A percentile compares a stretch with the other conserved stretches of the same genome.
Conservation (phyloP, 2,329 filamentous ascomycete genomes). For the Xylogone sp. region DNA sequence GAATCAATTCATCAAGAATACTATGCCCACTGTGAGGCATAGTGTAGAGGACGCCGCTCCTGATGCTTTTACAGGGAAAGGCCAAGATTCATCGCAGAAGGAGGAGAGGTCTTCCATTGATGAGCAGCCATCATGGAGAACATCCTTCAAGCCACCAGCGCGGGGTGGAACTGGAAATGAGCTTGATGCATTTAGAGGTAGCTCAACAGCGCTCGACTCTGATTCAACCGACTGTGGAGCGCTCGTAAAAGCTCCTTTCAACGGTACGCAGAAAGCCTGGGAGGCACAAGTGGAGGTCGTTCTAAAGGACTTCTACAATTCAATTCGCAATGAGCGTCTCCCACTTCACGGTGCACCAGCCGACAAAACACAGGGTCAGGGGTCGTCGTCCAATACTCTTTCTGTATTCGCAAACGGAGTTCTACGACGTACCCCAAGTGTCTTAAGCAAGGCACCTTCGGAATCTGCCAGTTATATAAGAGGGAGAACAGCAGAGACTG, state of each 20-base stretch:
- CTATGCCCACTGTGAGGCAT: constrained; percentile 81
- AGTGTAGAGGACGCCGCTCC: constrained; percentile 70
- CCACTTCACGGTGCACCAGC: constrained; percentile 73
- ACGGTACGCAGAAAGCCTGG: constrained; percentile 75
- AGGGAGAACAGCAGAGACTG: constrained; percentile 59
- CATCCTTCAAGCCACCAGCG: constrained; percentile 26
- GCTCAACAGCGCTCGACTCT: constrained; percentile 30
- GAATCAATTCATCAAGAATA: constrained; percentile 93
- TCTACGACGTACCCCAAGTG: constrained; percentile 83
- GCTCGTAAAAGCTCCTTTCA: constrained; percentile 73
- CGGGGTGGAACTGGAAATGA: constrained; percentile 17
- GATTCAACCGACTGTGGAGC: constrained; percentile 57
- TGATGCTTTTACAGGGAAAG: constrained; percentile 50
- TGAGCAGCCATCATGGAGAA: constrained; percentile 27
- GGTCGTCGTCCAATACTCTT: constrained; percentile 56
- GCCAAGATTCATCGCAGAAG: constrained; percentile 14
- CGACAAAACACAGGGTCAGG: constrained; percentile 35
- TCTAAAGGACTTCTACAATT: constrained; percentile 85
- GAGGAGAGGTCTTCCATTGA: constrained; percentile 26
- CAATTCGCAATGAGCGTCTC: constrained; percentile 81
- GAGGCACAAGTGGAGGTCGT: constrained; percentile 86
- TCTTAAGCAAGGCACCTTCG: constrained; percentile 88
- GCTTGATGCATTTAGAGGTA: constrained; percentile 33
- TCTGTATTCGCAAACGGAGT: constrained; percentile 64
- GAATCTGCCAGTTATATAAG: constrained; percentile 69